These are phyloP conservation scores for Entomophthora muscae DNA, from an alignment of 371 early-diverging fungal genomes.

Conservation along the genomic window DNA sequence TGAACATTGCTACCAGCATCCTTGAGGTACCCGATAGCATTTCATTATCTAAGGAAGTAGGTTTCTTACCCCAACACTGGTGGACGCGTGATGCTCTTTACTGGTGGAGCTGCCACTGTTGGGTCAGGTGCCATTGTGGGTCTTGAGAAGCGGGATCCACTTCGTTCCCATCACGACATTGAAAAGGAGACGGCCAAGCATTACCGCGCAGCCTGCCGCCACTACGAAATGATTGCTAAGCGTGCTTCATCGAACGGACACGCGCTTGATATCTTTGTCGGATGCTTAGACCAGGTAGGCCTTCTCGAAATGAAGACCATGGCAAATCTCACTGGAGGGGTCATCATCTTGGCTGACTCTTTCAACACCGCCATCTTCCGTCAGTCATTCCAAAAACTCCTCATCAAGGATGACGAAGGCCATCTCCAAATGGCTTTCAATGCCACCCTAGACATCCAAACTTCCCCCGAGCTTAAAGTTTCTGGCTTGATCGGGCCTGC, in stretches of 20 bases:
- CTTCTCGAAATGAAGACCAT: slow-evolving; percentile 94
- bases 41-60: slow-evolving; percentile 15
- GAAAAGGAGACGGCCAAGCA: slow-evolving; percentile 89
- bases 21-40: slow-evolving; percentile 42
- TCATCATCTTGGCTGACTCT: slow-evolving; percentile 91
- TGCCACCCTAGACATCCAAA: slow-evolving; percentile 92
- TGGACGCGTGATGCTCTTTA: slow-evolving; percentile 91
- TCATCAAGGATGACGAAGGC: slow-evolving; percentile 78
- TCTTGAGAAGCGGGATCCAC: slow-evolving; percentile 80
- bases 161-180: slow-evolving; percentile 95
- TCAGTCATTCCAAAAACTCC: slow-evolving; percentile 84
- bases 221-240: slow-evolving; percentile 81
- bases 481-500: slow-evolving; percentile 94
- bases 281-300: slow-evolving; percentile 91
- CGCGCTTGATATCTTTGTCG: slow-evolving; percentile 79
- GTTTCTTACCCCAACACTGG: slow-evolving; percentile 84
- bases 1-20: slow-evolving; percentile 89
- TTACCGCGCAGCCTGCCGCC: slow-evolving; percentile 83
- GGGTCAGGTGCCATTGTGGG: slow-evolving; percentile 97
- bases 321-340: slow-evolving; percentile 85
- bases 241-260: slow-evolving; percentile 73
- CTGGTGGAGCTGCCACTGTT: slow-evolving; percentile 95
- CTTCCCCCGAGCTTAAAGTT: slow-evolving; percentile 83
- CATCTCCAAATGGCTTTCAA: slow-evolving; percentile 93
- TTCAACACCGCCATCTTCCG: slow-evolving; percentile 93